Base-by-base conservation (phyloP, 2,329 filamentous ascomycete species). In the Graphiopsis chlorocephala region DNA sequence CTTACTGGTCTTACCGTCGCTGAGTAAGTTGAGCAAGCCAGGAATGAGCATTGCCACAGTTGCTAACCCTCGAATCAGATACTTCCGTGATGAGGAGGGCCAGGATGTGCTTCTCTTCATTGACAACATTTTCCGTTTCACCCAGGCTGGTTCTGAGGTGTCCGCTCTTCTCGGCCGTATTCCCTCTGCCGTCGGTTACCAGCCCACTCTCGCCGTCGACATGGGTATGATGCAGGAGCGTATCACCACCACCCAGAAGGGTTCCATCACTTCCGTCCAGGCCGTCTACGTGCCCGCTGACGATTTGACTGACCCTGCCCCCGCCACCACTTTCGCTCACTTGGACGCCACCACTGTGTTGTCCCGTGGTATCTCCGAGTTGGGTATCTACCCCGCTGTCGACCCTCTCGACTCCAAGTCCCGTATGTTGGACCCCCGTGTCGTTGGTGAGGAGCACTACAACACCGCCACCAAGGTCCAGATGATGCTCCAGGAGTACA, bases 61-160 rank as follows among this genome's bases (percentile, higher is more conserved):
- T 35, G 25, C 52, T 35, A 8, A 56, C 31, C 10, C 1, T 0
- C 1, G 35, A 14, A 14, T 90, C 52, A 92, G 97, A 76, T 91
- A 96, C 76, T 97, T 98, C 85, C 83, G 86, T 77, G 85, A 88
- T 72, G 82, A 86, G 73, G 86, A 88, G 75, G 63, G 63, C 23
- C 63, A 64, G 63, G 63, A 64, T 53, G 92, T 97, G 88, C 87
- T 97, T 80, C 93, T 97, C 82, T 97, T 98, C 88, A 98, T 98
- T 82, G 95, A 99, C 90, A 99, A 99, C 88, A 98, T 99, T 85
- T 98, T 97, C 92, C 91, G 95, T 79, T 98, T 98, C 88, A 97
- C 94, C 73, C 94, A 98, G 86, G 95, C 95, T 81, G 95, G 95
- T 93, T 98, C 95, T 78, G 95, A 99, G 86, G 95, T 99, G 88